Evolutionary conservation across 768 basidiomycete genomes (phyloP), one percentile per base, ranked within the genome.

Genomic region (Clavaria fumosa): DNA sequence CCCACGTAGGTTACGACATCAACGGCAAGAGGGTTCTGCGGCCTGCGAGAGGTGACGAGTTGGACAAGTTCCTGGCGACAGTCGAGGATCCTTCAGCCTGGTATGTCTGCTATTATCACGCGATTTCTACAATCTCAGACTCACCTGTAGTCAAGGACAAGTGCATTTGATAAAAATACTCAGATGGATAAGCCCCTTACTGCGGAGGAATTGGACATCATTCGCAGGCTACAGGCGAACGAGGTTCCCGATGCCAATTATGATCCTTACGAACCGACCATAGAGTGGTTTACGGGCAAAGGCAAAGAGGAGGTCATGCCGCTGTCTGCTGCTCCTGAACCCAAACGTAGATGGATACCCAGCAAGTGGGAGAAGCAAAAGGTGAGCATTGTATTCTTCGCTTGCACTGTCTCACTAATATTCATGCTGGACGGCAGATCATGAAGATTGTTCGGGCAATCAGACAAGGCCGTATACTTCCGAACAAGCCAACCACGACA

Each of bases 341-440:
- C 95, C 14, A 99, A 99, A 60, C 72, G 88, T 38, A 72, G 95
- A 33, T 99, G 91, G 78, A 70, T 96, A 9, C 88, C 91, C 10
- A 93, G 88, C 60, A 97, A 91, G 64, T 99, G 95, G 95, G 95
- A 97, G 61, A 96, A 95, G 59, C 78, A 95, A 69, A 99, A 99
- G 74, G 91, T 88, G 50, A n/a, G n/a, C 38, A 53, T 28, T 41
- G 15, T 36, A 17, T 19, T 14, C 27, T 3, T 28, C 15, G 22
- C n/a, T 11, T n/a, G 34, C 23, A 24, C 12, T 10, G 23, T 31
- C 12, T 23, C 34, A 18, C 22, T 7, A 14, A 7, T 35, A 10
- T 4, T 19, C 28, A 43, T 37, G n/a, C 18, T 39, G 33, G 35
- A 48, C 15, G 27, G 31, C 46, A 95, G 91, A 75, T 99, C 47